Base-by-base conservation (phyloP, 2,329 filamentous ascomycete genomes). In the Helotiales sp. region DNA sequence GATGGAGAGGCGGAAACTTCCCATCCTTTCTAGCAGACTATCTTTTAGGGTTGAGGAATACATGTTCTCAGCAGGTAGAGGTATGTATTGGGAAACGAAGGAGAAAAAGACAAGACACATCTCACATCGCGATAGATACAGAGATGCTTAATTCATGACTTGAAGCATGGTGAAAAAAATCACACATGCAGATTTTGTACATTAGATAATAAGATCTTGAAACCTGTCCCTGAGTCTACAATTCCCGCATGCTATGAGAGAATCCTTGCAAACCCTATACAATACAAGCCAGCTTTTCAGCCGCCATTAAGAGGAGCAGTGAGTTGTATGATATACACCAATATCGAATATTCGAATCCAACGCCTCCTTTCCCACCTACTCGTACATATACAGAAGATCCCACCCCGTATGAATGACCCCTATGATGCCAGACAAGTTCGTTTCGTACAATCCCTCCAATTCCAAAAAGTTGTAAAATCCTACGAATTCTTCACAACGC, bases 401-500 rank as follows among this genome's bases (percentile, higher is more conserved):
- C 26, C 26, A 24, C 15, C 24, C 28, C 40, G 37, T 34, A 47
- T 37, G 55, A 52, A 59, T 59, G 52, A 64, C 62, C 37, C 64
- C 64, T 20, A 28, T 40, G 54, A 60, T 63, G 65, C 60, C 58
- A 34, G 32, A 37, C 62, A 55, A 57, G 26, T 55, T 28, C 10
- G n/a, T 63, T 47, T 57, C 50, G 37, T 63, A 57, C 49, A 37
- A 20, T 34, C 60, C 47, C 26, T 49, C 28, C 10, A 11, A 45
- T 57, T 26, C 50, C 11, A 32, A 15, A 13, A 3, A 26, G 3
- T 15, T n/a, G 17, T 4, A 49, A 24, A 15, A 28, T 6, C 37
- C 24, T 52, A 62, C 7, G 60, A 49, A 83, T 96, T 97, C 87
- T 96, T 97, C 72, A 97, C 94, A 66, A 97, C 93, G 77, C 95